phyloP scores from a whole-genome alignment of 2,329 filamentous ascomycete genomes.

The Monosporascus sp. region DNA sequence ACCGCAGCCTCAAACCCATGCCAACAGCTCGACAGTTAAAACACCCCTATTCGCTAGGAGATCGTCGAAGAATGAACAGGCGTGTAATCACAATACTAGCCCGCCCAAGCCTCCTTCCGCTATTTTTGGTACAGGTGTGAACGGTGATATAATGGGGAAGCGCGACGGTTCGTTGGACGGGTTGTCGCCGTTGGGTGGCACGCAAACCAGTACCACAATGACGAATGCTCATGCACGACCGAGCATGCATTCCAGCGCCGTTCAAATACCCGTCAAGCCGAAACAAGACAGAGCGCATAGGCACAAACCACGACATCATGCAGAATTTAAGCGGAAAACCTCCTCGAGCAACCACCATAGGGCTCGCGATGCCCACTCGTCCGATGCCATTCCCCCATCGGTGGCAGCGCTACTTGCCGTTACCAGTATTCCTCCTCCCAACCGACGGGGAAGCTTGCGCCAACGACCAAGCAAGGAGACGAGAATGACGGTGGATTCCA shows the following conservation, averaged over 20 bases:
- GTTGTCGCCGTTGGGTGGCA: slow-evolving; percentile 18
- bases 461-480: slow-evolving; percentile 18
- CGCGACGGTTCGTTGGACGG: slow-evolving; percentile 19
- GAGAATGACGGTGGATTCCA: slow-evolving; percentile 51
- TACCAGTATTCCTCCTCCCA: slow-evolving; percentile 53
- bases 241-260: slow-evolving; percentile 42
- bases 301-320: slow-evolving; percentile 32
- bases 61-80: slow-evolving; percentile 25
- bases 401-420: slow-evolving; percentile 57
- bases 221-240: slow-evolving; percentile 28
- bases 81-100: slow-evolving; percentile 12
- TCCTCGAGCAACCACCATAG: slow-evolving; percentile 26
- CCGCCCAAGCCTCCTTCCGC: slow-evolving; percentile 9
- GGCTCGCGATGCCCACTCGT: slow-evolving; percentile 40
- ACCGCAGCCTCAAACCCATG: slow-evolving; percentile 9
- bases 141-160: slow-evolving; percentile 20
- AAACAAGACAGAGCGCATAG: slow-evolving; percentile 31
- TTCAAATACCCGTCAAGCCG: slow-evolving; percentile 47
- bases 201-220: slow-evolving; percentile 25
- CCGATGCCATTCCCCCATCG: slow-evolving; percentile 52
- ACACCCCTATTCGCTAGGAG: slow-evolving; percentile 12
- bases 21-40: slow-evolving; percentile 9
- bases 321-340: slow-evolving; percentile 27
- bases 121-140: slow-evolving; percentile 15
- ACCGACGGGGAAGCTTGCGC: slow-evolving; percentile 29